A percentile compares a stretch with the other conserved stretches of the same genome.
These are phyloP conservation scores for Ampelomyces quisqualis DNA, from an alignment of 2,329 filamentous ascomycete species.

Conservation along the genomic window DNA sequence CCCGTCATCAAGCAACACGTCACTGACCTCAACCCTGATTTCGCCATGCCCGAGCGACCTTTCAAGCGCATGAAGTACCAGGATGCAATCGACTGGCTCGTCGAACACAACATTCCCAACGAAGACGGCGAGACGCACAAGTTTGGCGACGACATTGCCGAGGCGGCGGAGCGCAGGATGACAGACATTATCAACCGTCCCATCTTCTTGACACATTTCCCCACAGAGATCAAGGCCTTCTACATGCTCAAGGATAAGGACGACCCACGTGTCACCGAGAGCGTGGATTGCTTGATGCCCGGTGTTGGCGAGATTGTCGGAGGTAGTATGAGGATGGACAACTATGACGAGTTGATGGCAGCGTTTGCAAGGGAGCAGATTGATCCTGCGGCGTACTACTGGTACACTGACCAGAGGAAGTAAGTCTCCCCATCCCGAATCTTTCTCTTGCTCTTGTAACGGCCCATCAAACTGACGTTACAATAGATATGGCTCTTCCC, in stretches of 20 bases:
- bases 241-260: constrained; percentile 91
- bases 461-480: constrained; percentile 19
- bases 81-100: constrained; percentile 92
- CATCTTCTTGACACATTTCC: constrained; percentile 97
- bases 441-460: constrained; percentile 1
- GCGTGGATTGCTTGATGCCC: constrained; percentile 84
- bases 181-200: constrained; percentile 94
- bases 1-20: constrained; percentile 70
- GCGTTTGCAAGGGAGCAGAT: constrained; percentile 88
- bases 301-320: constrained; percentile 97
- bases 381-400: constrained; percentile 84
- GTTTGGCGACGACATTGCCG: constrained; percentile 97
- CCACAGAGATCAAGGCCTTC: constrained; percentile 95
- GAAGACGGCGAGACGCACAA: constrained; percentile 86
- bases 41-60: constrained; percentile 76
- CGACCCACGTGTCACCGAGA: constrained; percentile 85
- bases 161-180: constrained; percentile 95
- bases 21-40: constrained; percentile 86
- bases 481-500: constrained; percentile 79
- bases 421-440: constrained; percentile 52
- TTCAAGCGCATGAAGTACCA: constrained; percentile 95
- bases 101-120: constrained; percentile 86
- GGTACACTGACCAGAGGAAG: constrained; percentile 98
- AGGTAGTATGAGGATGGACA: constrained; percentile 93
- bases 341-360: constrained; percentile 78